phyloP scores from a whole-genome alignment of 179 eudicot genomes.

The Spinacia oleracea region DNA sequence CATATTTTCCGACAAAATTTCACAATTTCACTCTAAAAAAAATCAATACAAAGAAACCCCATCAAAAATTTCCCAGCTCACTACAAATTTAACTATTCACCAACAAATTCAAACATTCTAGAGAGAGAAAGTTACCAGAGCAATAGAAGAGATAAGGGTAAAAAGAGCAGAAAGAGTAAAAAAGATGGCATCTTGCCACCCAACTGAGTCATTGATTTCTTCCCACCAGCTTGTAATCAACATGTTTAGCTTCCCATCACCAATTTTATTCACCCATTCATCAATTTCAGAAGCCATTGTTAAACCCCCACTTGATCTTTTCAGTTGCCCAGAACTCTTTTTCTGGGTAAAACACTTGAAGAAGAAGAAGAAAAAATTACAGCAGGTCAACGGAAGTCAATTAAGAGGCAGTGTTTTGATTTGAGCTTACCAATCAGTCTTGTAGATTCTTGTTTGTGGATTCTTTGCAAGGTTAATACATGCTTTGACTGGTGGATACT shows the following conservation, averaged over 20 bases:
- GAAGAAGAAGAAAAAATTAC: neutral
- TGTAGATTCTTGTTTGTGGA: neutral
- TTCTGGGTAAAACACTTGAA: neutral
- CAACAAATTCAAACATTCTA: neutral
- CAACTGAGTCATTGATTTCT: constrained; percentile 58
- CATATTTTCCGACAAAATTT: neutral
- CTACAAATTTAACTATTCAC: neutral
- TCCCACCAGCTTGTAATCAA: constrained; percentile 59
- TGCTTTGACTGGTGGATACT: constrained; percentile 3
- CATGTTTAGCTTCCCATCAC: constrained; percentile 25
- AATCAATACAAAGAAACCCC: neutral
- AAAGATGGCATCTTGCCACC: constrained; percentile 81
- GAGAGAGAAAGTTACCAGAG: constrained; percentile 46
- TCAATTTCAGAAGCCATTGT: constrained; percentile 17
- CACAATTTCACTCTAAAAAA: neutral
- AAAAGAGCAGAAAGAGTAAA: constrained; percentile 62
- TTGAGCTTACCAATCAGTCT: neutral
- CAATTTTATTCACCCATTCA: constrained; percentile 23
- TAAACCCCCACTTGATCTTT: no score
- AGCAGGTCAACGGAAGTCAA: neutral
- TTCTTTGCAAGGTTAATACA: neutral
- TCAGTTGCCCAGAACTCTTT: neutral
- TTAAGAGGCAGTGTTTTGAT: neutral
- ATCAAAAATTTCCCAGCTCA: neutral
- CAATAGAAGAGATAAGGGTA: constrained; percentile 65